A percentile compares a stretch with the other conserved stretches of the same genome.
phyloP scores from a whole-genome alignment of 202 grass and related monocot species.

The Panicum virgatum region DNA sequence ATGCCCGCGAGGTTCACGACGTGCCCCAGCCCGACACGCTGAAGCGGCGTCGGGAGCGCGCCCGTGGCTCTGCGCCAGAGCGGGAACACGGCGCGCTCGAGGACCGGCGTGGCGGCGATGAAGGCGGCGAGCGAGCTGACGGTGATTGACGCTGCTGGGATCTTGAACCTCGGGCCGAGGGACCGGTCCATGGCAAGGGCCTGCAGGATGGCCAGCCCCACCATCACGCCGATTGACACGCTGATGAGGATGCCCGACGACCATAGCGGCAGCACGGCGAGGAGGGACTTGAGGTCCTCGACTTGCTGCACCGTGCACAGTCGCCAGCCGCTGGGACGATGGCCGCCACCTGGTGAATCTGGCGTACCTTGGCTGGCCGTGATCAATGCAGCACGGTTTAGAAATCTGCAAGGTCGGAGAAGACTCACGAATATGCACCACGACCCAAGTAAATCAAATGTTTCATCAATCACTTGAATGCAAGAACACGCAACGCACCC shows the following conservation, averaged over 20 bases:
- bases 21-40: conserved; percentile 57
- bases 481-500: conserved; percentile 23
- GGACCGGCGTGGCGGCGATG: conserved; percentile 21
- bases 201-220: conserved; percentile 50
- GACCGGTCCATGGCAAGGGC: conserved; percentile 64
- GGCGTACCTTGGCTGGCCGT: neutral
- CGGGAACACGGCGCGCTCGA: conserved; percentile 44
- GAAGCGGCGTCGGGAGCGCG: conserved; percentile 33
- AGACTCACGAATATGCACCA: neutral
- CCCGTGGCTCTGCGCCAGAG: conserved; percentile 33
- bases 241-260: conserved; percentile 35
- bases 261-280: conserved; percentile 49
- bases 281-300: conserved; percentile 55
- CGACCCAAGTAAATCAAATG: neutral
- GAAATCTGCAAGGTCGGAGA: conserved; percentile 30
- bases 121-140: conserved; percentile 33
- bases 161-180: conserved; percentile 40
- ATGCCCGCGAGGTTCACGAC: conserved; percentile 29
- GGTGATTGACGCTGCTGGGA: conserved; percentile 48
- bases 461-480: neutral
- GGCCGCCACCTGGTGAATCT: neutral
- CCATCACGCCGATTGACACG: conserved; percentile 38
- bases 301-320: conserved; percentile 62
- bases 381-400: conserved; percentile 58
- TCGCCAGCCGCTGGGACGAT: conserved; percentile 1